Evolutionary conservation across 352 stramenopile genomes (phyloP).

Genomic region (Elongisporangium undulatum): DNA sequence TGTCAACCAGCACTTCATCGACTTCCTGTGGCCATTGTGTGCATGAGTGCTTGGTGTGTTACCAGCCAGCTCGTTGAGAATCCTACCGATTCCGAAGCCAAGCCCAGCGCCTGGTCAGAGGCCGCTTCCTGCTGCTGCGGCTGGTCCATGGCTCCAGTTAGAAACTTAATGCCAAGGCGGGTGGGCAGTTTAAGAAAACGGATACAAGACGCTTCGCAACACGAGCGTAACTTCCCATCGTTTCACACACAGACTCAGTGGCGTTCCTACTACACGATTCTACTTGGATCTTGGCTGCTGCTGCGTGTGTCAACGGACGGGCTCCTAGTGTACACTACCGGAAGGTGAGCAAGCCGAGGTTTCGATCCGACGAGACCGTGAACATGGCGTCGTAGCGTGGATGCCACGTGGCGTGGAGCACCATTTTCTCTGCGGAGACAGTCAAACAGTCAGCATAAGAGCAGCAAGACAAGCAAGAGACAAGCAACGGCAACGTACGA

Average conservation of each 20-base stretch:
- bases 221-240: not conserved
- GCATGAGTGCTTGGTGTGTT: not conserved
- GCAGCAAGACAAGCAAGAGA: constrained; percentile 1
- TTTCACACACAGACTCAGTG: not conserved
- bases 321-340: constrained; percentile 20
- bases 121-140: not conserved
- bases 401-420: constrained; percentile 85
- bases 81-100: not conserved
- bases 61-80: not conserved
- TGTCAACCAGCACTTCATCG: not conserved
- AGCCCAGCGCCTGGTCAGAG: not conserved
- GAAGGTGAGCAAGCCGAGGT: constrained; percentile 73
- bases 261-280: not conserved
- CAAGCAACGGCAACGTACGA: constrained; percentile 38
- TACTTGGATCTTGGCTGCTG: not conserved
- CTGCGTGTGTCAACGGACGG: constrained; percentile 1
- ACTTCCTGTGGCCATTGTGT: not conserved
- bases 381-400: constrained; percentile 82
- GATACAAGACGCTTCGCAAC: not conserved
- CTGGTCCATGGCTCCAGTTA: not conserved
- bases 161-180: not conserved
- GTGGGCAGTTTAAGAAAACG: not conserved
- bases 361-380: constrained; percentile 80
- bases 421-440: constrained; percentile 61
- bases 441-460: constrained; percentile 5